Evolutionary conservation across 2,329 filamentous ascomycete genomes (phyloP).

Genomic region (Arthrobotrys megalospora): DNA sequence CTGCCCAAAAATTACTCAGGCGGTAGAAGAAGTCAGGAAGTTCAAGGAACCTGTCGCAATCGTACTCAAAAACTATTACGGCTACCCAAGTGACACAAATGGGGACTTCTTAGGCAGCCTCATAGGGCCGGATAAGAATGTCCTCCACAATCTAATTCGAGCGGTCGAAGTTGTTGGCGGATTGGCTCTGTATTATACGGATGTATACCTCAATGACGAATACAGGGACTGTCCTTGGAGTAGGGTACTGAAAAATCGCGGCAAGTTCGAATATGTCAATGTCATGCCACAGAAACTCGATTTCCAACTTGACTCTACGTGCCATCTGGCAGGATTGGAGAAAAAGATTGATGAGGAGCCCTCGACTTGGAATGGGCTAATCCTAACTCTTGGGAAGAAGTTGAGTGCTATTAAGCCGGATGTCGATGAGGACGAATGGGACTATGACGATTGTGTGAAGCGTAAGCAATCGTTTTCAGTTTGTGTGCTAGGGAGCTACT

Average conservation of each 20-base stretch:
- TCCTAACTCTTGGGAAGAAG: slow-evolving; percentile 21
- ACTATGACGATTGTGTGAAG: not conserved
- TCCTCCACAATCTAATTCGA: slow-evolving; percentile 17
- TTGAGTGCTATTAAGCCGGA: slow-evolving; percentile 15
- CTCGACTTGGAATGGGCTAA: not conserved
- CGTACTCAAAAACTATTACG: slow-evolving; percentile 11
- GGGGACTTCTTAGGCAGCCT: not conserved
- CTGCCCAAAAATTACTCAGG: not conserved
- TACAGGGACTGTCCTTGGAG: not conserved
- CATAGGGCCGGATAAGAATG: not conserved
- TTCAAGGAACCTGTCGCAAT: slow-evolving; percentile 8
- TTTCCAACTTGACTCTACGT: slow-evolving; percentile 6
- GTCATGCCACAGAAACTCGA: not conserved
- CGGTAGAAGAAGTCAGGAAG: slow-evolving; percentile 11
- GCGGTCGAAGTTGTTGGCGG: slow-evolving; percentile 15
- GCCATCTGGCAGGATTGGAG: slow-evolving; percentile 2
- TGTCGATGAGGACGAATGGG: not conserved
- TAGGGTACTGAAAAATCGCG: not conserved
- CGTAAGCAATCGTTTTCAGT: not conserved
- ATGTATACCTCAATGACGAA: slow-evolving; percentile 4
- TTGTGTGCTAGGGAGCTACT: not conserved
- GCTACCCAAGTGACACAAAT: no score
- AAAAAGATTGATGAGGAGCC: not conserved
- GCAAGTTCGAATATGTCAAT: slow-evolving; percentile 7
- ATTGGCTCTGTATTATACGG: slow-evolving; percentile 19